A percentile compares a stretch with the other conserved stretches of the same genome.
Conservation (phyloP, 78 protist species). For the Pelomyxa schiedti region DNA sequence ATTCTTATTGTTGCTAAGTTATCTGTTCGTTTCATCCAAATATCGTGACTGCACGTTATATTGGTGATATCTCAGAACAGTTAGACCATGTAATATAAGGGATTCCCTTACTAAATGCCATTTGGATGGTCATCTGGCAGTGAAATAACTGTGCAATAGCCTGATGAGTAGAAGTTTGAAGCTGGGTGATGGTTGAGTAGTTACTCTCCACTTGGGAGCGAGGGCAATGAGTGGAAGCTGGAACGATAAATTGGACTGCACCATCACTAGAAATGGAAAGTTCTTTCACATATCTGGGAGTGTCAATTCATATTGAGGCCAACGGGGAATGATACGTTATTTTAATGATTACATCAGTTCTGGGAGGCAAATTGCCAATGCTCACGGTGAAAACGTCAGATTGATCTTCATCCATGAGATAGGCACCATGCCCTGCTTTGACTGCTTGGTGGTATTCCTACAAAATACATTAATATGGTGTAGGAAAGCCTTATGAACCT, state of each 20-base stretch:
- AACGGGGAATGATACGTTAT: constrained; percentile 63
- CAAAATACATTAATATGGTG: not conserved
- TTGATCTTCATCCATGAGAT: constrained; percentile 57
- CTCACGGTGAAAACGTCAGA: constrained; percentile 67
- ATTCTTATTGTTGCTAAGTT: constrained; percentile 25
- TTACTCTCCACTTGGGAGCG: constrained; percentile 9
- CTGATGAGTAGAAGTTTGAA: not conserved
- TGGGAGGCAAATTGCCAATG: constrained; percentile 78
- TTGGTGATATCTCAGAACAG: constrained; percentile 31
- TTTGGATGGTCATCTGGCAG: not conserved
- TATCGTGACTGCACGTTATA: not conserved
- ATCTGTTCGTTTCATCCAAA: constrained; percentile 19
- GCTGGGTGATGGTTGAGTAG: not conserved
- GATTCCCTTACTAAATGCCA: not conserved
- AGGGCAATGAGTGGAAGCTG: constrained; percentile 7
- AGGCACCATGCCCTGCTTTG: constrained; percentile 60
- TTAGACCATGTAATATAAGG: not conserved
- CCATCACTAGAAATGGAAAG: constrained; percentile 59
- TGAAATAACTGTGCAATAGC: constrained; percentile 5
- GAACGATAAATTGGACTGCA: constrained; percentile 19
- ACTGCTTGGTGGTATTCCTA: constrained; percentile 46
- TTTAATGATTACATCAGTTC: constrained; percentile 19
- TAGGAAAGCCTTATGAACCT: too few species aligned
- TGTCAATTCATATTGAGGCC: constrained; percentile 30
- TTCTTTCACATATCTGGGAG: constrained; percentile 48